Evolutionary conservation across 257 asterid species (phyloP).

Genomic region (Verbena officinalis): DNA sequence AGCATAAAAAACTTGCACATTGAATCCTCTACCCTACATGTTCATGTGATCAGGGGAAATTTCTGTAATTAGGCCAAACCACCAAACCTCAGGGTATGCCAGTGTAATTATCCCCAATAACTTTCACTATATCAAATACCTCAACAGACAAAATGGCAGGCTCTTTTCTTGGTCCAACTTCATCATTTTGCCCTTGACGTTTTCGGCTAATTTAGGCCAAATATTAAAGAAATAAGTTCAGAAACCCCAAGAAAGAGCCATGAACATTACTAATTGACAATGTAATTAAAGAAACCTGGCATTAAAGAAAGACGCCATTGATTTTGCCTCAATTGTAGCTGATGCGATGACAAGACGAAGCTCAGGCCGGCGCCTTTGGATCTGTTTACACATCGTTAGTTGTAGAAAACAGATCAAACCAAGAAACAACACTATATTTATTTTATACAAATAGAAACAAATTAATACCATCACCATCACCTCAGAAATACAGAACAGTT

Average conservation of each 20-base stretch:
- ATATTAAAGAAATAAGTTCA: constrained; percentile 25
- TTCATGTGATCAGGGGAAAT: no score
- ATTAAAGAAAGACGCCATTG: constrained; percentile 79
- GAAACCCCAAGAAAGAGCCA: background rate
- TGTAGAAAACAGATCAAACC: constrained; percentile 15
- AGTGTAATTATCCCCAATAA: no score
- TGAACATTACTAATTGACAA: constrained; percentile 10
- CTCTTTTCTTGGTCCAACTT: constrained; percentile 54
- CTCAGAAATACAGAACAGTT: constrained; percentile 4
- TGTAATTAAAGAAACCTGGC: constrained; percentile 54
- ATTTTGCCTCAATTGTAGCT: constrained; percentile 95
- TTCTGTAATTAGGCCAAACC: background rate
- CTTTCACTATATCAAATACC: constrained; percentile 43
- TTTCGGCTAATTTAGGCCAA: constrained; percentile 48
- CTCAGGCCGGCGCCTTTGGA: constrained; percentile 86
- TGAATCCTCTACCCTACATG: constrained; percentile 89
- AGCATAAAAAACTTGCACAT: constrained; percentile 69
- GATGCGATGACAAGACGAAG: constrained; percentile 90
- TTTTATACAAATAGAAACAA: constrained; percentile 1
- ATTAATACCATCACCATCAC: background rate
- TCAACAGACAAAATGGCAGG: constrained; percentile 95
- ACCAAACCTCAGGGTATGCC: no score
- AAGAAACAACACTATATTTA: constrained; percentile 1
- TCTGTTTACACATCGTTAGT: constrained; percentile 45
- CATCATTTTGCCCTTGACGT: constrained; percentile 49